Evolutionary conservation across 2,329 filamentous ascomycete species (phyloP).

Genomic region (Camillea tinctor): DNA sequence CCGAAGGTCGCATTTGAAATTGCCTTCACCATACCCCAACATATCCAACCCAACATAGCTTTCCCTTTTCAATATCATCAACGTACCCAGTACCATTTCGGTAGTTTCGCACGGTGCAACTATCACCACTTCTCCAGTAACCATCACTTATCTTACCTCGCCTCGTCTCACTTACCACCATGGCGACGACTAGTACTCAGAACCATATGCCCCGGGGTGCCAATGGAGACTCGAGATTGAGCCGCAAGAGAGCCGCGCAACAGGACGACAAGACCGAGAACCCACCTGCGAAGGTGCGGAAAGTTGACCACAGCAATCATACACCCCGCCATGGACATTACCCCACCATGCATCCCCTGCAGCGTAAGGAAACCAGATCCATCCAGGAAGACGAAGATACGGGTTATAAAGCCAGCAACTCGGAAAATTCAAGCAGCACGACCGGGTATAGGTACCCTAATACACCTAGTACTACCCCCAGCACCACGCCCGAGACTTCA

Average conservation of each 20-base stretch:
- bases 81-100: too few relatives aligned
- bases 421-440: neutral
- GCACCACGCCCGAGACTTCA: neutral
- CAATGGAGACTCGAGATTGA: neutral
- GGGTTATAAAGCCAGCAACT: neutral
- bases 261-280: neutral
- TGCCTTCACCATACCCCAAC: too few relatives aligned
- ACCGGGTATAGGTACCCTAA: neutral
- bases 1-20: too few relatives aligned
- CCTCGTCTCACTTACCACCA: neutral
- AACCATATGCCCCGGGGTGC: neutral
- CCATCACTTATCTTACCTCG: too few relatives aligned
- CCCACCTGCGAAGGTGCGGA: neutral
- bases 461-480: neutral
- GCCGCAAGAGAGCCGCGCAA: neutral
- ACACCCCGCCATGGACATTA: neutral
- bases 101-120: too few relatives aligned
- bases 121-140: too few relatives aligned
- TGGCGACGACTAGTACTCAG: neutral
- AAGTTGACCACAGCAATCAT: neutral
- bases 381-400: neutral
- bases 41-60: too few relatives aligned
- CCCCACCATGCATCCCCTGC: neutral
- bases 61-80: too few relatives aligned
- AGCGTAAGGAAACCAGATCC: neutral